Evolutionary conservation across 805 yeast genomes (phyloP).

Genomic region (Candida maesae): DNA sequence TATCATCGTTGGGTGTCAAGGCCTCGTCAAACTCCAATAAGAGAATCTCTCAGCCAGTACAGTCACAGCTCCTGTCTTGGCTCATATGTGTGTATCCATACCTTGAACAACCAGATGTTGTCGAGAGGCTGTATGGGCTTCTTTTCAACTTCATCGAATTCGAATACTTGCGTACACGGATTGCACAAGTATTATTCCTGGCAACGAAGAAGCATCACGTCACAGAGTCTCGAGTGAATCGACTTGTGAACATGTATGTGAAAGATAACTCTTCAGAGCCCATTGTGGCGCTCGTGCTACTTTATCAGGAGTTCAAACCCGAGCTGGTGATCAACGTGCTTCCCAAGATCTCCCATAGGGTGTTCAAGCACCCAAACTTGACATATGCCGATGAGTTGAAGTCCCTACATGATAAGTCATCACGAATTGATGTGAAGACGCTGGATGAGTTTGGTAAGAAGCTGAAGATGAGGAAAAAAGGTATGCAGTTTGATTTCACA

Average conservation of each 20-base stretch:
- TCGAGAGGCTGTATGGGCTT: slow-evolving; percentile 24
- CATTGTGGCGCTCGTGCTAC: slow-evolving; percentile 21
- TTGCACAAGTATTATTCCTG: slow-evolving; percentile 33
- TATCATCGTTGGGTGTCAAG: slow-evolving; percentile 30
- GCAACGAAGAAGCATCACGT: slow-evolving; percentile 29
- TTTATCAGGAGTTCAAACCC: slow-evolving; percentile 24
- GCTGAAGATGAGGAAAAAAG: slow-evolving; percentile 17
- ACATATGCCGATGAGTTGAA: slow-evolving; percentile 10
- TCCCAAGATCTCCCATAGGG: slow-evolving; percentile 23
- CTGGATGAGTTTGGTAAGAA: slow-evolving; percentile 14
- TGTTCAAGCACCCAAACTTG: slow-evolving; percentile 24
- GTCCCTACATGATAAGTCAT: slow-evolving; percentile 1
- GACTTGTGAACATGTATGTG: slow-evolving; percentile 22
- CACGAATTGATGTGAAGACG: slow-evolving; percentile 3
- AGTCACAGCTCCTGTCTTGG: slow-evolving; percentile 32
- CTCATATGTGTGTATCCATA: slow-evolving; percentile 29
- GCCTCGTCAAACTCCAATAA: slow-evolving; percentile 22
- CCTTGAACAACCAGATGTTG: slow-evolving; percentile 18
- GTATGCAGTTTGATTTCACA: slow-evolving; percentile 7
- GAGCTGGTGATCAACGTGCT: slow-evolving; percentile 25
- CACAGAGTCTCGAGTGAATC: slow-evolving; percentile 10
- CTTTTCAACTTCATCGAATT: slow-evolving; percentile 34
- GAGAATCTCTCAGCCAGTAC: slow-evolving; percentile 22
- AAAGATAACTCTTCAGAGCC: slow-evolving; percentile 21
- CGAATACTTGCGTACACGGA: slow-evolving; percentile 32